A percentile compares a stretch with the other conserved stretches of the same genome.
These are phyloP conservation scores for Pichia thaimueangensis DNA, from an alignment of 805 yeast species.

Conservation along the genomic window DNA sequence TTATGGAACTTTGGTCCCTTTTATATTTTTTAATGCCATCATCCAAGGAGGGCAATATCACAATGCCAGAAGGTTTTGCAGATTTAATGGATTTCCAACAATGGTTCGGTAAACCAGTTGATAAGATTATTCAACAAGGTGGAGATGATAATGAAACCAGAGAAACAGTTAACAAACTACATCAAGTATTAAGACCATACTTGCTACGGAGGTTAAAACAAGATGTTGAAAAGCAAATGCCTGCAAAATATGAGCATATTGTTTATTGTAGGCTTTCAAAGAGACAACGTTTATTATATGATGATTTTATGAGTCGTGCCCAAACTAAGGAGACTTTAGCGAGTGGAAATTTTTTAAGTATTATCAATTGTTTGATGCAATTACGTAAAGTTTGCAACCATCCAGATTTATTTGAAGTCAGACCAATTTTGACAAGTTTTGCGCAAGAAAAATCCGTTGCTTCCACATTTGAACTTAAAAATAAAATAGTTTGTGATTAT, in stretches of 20 bases:
- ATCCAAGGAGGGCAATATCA: constrained; percentile 43
- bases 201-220: constrained; percentile 84
- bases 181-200: constrained; percentile 91
- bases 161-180: constrained; percentile 80
- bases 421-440: constrained; percentile 90
- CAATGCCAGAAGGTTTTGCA: constrained; percentile 95
- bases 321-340: constrained; percentile 90
- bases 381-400: constrained; percentile 94
- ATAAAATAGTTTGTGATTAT: constrained; percentile 33
- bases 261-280: constrained; percentile 88
- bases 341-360: constrained; percentile 89
- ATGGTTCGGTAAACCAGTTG: constrained; percentile 98
- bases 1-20: constrained; percentile 94
- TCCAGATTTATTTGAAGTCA: constrained; percentile 83
- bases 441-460: constrained; percentile 63
- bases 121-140: constrained; percentile 78
- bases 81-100: constrained; percentile 92
- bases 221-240: constrained; percentile 99
- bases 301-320: constrained; percentile 95
- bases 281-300: constrained; percentile 85
- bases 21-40: constrained; percentile 95
- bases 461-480: constrained; percentile 39
- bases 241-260: constrained; percentile 93
- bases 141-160: constrained; percentile 66
- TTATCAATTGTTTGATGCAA: constrained; percentile 97